Conservation (phyloP, 139 green algal genomes). For the Chlamydomonas eustigma region DNA sequence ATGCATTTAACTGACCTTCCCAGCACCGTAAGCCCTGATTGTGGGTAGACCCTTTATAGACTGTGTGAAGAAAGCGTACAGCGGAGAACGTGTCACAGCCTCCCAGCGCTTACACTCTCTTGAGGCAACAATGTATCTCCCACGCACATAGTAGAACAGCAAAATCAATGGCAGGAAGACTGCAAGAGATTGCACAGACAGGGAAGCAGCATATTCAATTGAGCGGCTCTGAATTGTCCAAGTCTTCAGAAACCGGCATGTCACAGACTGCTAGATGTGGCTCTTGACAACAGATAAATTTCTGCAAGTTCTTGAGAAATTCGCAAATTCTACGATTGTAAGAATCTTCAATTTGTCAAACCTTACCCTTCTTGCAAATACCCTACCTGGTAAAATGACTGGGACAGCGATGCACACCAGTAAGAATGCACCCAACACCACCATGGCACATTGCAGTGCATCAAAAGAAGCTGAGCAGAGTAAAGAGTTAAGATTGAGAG, state of each 20-base stretch:
- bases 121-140: conserved; percentile 61
- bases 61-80: conserved; percentile 82
- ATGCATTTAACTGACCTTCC: not conserved
- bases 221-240: too few relatives aligned
- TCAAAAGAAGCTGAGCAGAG: too few relatives aligned
- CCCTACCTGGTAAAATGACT: conserved; percentile 72
- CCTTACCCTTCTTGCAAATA: too few relatives aligned
- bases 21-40: conserved; percentile 79
- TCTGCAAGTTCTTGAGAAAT: too few relatives aligned
- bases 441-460: conserved; percentile 4
- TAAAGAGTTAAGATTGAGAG: too few relatives aligned
- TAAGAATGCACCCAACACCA: conserved; percentile 29
- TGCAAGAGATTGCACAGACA: too few relatives aligned
- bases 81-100: conserved; percentile 69
- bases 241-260: conserved; percentile 48
- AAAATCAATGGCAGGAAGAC: conserved; percentile 63
- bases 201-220: not conserved
- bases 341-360: too few relatives aligned
- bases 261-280: too few relatives aligned
- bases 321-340: too few relatives aligned
- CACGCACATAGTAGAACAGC: conserved; percentile 44
- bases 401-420: conserved; percentile 62
- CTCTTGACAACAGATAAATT: too few relatives aligned
- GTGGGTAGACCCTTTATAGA: conserved; percentile 85
- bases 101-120: conserved; percentile 92